A percentile compares a stretch with the other conserved stretches of the same genome.
These are phyloP conservation scores for Blastomyces parvus DNA, from an alignment of 2,329 filamentous ascomycete genomes.

Conservation along the genomic window DNA sequence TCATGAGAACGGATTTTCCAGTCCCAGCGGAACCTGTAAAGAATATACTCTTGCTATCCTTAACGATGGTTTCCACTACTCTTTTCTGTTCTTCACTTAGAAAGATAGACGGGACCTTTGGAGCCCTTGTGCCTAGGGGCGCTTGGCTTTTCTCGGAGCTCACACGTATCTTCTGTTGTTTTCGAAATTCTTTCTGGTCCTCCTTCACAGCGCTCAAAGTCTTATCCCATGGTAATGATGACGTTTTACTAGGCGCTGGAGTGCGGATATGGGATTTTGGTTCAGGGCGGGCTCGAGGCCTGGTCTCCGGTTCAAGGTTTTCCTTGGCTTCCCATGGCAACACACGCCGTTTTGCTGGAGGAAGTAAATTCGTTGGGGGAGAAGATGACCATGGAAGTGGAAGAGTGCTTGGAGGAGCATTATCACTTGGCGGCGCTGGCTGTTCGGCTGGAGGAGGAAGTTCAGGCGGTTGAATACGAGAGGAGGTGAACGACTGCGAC, in stretches of 20 bases:
- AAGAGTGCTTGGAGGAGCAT: slow-evolving; percentile 52
- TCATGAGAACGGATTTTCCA: slow-evolving; percentile 91
- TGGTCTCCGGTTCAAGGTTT: not conserved
- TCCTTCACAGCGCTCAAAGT: slow-evolving; percentile 67
- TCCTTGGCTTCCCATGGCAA: slow-evolving; percentile 50
- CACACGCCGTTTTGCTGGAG: slow-evolving; percentile 41
- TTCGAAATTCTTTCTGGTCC: slow-evolving; percentile 62
- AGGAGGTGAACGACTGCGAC: slow-evolving; percentile 12
- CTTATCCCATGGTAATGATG: slow-evolving; percentile 57
- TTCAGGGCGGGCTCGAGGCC: slow-evolving; percentile 11
- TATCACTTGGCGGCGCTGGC: slow-evolving; percentile 22
- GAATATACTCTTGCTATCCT: slow-evolving; percentile 79
- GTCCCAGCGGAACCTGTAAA: slow-evolving; percentile 95
- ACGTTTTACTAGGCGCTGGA: slow-evolving; percentile 35
- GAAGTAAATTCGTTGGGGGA: slow-evolving; percentile 27
- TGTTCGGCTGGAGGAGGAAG: slow-evolving; percentile 23
- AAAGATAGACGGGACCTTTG: slow-evolving; percentile 49
- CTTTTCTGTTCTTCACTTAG: slow-evolving; percentile 79
- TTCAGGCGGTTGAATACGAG: slow-evolving; percentile 30
- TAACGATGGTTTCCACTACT: slow-evolving; percentile 72
- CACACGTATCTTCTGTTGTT: slow-evolving; percentile 43
- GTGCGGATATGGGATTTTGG: slow-evolving; percentile 30
- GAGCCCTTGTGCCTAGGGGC: slow-evolving; percentile 11
- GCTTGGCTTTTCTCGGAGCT: slow-evolving; percentile 32
- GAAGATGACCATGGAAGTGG: slow-evolving; percentile 56